Base-by-base conservation (phyloP, 2,329 filamentous ascomycete genomes). In the Sporothrix schenckii region DNA sequence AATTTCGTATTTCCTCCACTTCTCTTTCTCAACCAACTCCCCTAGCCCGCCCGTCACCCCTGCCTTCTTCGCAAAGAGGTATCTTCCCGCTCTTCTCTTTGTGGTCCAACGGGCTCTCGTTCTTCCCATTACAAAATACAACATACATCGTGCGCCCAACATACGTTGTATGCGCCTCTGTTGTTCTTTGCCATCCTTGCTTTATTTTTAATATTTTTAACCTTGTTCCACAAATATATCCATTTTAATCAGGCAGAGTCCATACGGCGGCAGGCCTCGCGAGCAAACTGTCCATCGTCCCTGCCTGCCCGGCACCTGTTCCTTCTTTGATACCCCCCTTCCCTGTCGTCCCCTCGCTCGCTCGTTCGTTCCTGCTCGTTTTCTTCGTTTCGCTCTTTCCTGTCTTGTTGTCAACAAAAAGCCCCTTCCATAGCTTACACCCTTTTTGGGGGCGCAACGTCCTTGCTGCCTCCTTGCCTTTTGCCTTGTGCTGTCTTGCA, bases 1-100 rank as follows among this genome's bases (percentile, higher is more conserved):
- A 70, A 67, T 70, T 68, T 70, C 69, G 61, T 66, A 52, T 66
- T 61, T n/a, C 52, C 39, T 61, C 50, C 50, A 34, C 63, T 52
- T 66, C 34, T 39, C 49, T 56, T 67, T 50, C 56, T 69, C 67
- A 41, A 69, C 44, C 66, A 68, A 60, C 53, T 67, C 34, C 47
- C 27, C 54, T n/a, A 58, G 52, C 52, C 66, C 34, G 24, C 27
- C 41, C 47, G 44, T 44, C 44, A 50, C 52, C 66, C 52, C 53
- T 58, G 39, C 34, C 21, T 68, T 30, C 39, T 39, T 63, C 39
- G 54, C 30, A 41, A n/a, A 58, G 34, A 58, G 54, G 54, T 41
- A 58, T 58, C 41, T 63, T 63, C 58, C 58, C 58, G 58, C 41
- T 11, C 58, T 47, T 67, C n/a, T 16, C 24, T 21, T 53, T 39